Evolutionary conservation across 306 rosid species (phyloP).

Genomic region (Acacia confusa): DNA sequence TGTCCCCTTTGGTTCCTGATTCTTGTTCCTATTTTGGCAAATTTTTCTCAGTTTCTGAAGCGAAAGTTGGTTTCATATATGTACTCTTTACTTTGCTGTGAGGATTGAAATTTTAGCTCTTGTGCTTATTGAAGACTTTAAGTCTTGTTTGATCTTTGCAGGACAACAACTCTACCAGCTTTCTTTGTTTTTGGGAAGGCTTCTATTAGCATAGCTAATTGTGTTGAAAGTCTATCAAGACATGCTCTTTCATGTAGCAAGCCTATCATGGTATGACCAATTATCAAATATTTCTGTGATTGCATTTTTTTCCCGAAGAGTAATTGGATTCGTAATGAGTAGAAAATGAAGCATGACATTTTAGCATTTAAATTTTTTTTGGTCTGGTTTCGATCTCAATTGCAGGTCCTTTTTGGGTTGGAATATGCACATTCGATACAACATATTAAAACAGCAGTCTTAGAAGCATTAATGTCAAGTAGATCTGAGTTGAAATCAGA

Average conservation of each 20-base stretch:
- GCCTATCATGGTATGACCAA: conserved; percentile 56
- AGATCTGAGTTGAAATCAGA: conserved; percentile 32
- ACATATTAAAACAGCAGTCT: conserved; percentile 48
- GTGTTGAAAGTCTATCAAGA: conserved; percentile 48
- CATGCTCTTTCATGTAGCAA: conserved; percentile 46
- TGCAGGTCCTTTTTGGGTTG: conserved; percentile 84
- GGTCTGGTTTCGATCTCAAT: conserved; percentile 15
- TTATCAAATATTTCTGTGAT: background rate
- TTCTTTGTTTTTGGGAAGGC: conserved; percentile 80
- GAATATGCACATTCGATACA: conserved; percentile 64
- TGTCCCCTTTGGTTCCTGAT: conserved; percentile 20
- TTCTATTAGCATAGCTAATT: conserved; percentile 48
- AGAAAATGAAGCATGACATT: conserved; percentile 8
- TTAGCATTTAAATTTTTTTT: background rate
- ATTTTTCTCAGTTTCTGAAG: background rate
- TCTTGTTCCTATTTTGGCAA: background rate
- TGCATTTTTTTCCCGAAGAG: background rate
- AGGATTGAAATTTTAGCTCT: conserved; percentile 12
- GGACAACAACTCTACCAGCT: conserved; percentile 80
- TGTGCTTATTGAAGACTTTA: conserved; percentile 24
- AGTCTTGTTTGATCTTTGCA: conserved; percentile 38
- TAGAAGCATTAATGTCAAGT: conserved; percentile 37
- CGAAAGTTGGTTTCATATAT: background rate
- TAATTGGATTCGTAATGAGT: conserved; percentile 20
- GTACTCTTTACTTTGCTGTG: conserved; percentile 22